These are phyloP conservation scores for Zoysia matrella DNA, from an alignment of 202 grass and related monocot species.

Conservation along the genomic window DNA sequence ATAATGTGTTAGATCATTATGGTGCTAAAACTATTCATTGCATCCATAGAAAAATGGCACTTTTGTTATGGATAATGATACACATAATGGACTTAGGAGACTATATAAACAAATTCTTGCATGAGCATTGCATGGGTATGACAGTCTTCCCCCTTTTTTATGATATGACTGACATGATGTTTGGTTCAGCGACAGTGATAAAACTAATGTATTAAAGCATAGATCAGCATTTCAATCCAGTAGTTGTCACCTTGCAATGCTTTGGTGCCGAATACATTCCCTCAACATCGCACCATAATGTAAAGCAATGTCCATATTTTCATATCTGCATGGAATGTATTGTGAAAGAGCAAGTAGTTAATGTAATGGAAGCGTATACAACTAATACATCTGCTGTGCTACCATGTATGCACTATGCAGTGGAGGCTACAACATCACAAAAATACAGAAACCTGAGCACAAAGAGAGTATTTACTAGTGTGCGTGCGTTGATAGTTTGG, in stretches of 20 bases:
- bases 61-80: not conserved
- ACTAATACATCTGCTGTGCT: not conserved
- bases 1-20: not conserved
- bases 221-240: conserved; percentile 34
- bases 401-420: too few relatives aligned
- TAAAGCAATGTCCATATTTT: conserved; percentile 93
- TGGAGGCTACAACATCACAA: too few relatives aligned
- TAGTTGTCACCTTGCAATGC: conserved; percentile 77
- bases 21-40: not conserved
- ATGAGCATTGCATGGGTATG: conserved; percentile 16
- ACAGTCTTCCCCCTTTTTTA: not conserved
- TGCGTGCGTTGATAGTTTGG: too few relatives aligned
- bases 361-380: conserved; percentile 10
- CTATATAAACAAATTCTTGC: conserved; percentile 17
- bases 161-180: conserved; percentile 6
- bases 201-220: not conserved
- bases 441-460: too few relatives aligned
- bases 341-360: conserved; percentile 24
- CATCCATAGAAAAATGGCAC: not conserved
- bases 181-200: conserved; percentile 6
- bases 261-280: conserved; percentile 98
- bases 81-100: conserved; percentile 2
- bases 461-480: too few relatives aligned
- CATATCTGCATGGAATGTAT: conserved; percentile 60
- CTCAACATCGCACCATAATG: conserved; percentile 98